phyloP scores from a whole-genome alignment of 805 yeast genomes.

The Sugiyamaella mastotermitis region DNA sequence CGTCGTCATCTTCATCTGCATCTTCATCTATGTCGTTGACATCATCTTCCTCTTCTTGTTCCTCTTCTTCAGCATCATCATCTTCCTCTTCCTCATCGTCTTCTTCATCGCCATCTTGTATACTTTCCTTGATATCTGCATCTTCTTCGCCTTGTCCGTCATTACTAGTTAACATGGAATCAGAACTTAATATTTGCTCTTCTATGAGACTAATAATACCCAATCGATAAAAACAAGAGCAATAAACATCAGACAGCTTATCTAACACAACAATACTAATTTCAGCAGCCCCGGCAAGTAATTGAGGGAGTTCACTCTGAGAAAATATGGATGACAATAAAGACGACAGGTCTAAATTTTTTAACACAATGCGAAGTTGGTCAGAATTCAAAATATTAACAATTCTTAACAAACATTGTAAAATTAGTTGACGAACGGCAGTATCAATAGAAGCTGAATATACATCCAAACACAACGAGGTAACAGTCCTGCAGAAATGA shows the following conservation, averaged over 20 bases:
- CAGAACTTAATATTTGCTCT: too few species aligned
- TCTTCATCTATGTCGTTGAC: conserved; percentile 2
- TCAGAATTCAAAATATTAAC: conserved; percentile 35
- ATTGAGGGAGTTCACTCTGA: conserved; percentile 26
- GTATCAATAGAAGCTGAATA: conserved; percentile 70
- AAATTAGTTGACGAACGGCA: conserved; percentile 50
- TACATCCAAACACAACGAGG: conserved; percentile 48
- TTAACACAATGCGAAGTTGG: conserved; percentile 17
- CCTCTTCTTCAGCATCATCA: conserved; percentile 22
- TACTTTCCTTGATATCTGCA: conserved; percentile 27
- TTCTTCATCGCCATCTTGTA: conserved; percentile 26
- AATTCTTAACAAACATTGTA: conserved; percentile 50
- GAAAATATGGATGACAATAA: conserved; percentile 28
- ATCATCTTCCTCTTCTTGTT: conserved; percentile 15
- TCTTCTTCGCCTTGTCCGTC: conserved; percentile 20
- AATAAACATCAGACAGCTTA: conserved; percentile 39
- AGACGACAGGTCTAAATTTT: conserved; percentile 24
- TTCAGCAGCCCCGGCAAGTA: conserved; percentile 43
- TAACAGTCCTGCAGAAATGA: conserved; percentile 19
- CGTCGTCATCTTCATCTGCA: conserved; percentile 1
- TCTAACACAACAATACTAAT: conserved; percentile 41
- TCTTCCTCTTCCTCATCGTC: conserved; percentile 23
- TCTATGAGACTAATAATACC: conserved; percentile 68
- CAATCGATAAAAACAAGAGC: conserved; percentile 56
- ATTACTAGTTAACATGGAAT: too few species aligned